These are phyloP conservation scores for Gossypium schwendimanii DNA, from an alignment of 441 rosid species.

Conservation along the genomic window DNA sequence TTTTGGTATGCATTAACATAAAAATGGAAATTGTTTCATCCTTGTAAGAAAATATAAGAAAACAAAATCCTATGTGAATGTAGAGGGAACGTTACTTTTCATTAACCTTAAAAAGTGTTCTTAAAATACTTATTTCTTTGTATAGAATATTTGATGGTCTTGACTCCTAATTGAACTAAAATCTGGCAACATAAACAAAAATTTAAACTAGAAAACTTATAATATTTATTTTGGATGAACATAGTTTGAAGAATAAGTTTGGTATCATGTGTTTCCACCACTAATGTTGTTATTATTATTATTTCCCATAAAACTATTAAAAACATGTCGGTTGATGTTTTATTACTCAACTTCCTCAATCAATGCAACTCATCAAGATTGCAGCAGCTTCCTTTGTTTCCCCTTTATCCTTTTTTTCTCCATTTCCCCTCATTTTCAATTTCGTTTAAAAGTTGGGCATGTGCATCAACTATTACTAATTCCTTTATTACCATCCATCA, in stretches of 20 bases:
- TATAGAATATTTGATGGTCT: neutral
- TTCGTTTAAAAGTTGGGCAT: neutral
- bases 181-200: neutral
- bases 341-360: conserved; percentile 27
- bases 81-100: too few relatives aligned
- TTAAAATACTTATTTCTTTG: too few relatives aligned
- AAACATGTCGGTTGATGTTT: conserved; percentile 23
- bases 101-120: too few relatives aligned
- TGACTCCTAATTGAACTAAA: neutral
- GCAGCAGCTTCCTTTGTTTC: neutral
- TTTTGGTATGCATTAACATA: too few relatives aligned
- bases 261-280: conserved; percentile 10
- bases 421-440: neutral
- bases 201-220: neutral
- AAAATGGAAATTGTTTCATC: too few relatives aligned
- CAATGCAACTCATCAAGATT: conserved; percentile 25
- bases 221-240: neutral
- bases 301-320: neutral
- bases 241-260: conserved; percentile 3
- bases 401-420: neutral
- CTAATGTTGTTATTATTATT: neutral
- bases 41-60: too few relatives aligned
- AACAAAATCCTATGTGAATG: too few relatives aligned
- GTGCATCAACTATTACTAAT: neutral
- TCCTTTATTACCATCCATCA: neutral